Evolutionary conservation across 805 yeast genomes (phyloP).

Genomic region (Wickerhamomyces chambardii): DNA sequence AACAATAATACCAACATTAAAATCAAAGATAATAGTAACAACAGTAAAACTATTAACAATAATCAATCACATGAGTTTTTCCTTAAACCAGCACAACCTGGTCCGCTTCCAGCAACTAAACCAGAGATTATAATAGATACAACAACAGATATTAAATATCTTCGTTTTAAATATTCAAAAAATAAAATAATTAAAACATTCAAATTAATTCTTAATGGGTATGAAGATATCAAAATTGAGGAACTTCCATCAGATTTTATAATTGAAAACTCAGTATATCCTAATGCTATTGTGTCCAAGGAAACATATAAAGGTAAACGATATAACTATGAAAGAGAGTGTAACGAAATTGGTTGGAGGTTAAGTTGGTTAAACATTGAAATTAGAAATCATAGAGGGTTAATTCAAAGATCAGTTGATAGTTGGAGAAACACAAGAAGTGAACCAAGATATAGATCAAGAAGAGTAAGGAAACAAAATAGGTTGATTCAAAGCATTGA

Average conservation of each 20-base stretch:
- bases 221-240: too few species aligned
- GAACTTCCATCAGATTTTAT: slow-evolving; percentile 22
- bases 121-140: slow-evolving; percentile 15
- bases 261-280: slow-evolving; percentile 34
- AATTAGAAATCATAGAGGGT: slow-evolving; percentile 32
- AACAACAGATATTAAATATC: slow-evolving; percentile 18
- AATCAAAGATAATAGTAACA: too few species aligned
- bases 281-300: slow-evolving; percentile 32
- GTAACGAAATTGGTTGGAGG: slow-evolving; percentile 41
- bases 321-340: slow-evolving; percentile 33
- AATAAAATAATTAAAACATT: slow-evolving; percentile 16
- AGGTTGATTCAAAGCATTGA: too few species aligned
- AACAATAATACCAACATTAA: too few species aligned
- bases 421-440: slow-evolving; percentile 39
- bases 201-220: too few species aligned
- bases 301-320: slow-evolving; percentile 35
- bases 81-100: too few species aligned
- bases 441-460: slow-evolving; percentile 24
- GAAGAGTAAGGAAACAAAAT: too few species aligned
- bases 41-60: too few species aligned
- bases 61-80: too few species aligned
- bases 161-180: slow-evolving; percentile 21
- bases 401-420: slow-evolving; percentile 43
- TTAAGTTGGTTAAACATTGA: slow-evolving; percentile 31
- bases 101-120: slow-evolving; percentile 23